Evolutionary conservation across 2,329 filamentous ascomycete genomes (phyloP).

Genomic region (Fusarium decemcellulare): DNA sequence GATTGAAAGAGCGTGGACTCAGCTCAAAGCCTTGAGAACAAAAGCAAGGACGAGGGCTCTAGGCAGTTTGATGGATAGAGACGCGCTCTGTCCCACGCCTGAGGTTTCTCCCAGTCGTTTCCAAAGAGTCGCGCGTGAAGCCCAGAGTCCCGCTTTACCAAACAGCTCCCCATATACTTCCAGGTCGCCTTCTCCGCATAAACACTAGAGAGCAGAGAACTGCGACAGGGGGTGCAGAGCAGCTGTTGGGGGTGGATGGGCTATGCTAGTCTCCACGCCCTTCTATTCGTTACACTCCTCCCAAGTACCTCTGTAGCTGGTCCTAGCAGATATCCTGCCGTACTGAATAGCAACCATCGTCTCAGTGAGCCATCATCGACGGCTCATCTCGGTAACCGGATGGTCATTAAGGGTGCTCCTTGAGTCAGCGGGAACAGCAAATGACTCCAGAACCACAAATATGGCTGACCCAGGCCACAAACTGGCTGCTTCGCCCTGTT

Average conservation of each 20-base stretch:
- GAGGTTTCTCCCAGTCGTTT: conserved; percentile 36
- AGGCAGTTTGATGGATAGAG: conserved; percentile 38
- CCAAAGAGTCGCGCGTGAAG: conserved; percentile 32
- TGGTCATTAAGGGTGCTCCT: background rate
- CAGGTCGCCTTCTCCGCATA: conserved; percentile 40
- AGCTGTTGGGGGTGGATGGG: conserved; percentile 35
- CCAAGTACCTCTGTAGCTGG: conserved; percentile 34
- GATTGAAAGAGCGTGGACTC: conserved; percentile 23
- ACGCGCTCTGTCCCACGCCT: conserved; percentile 40
- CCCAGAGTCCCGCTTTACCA: conserved; percentile 42
- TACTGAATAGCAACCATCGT: conserved; percentile 20
- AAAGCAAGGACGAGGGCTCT: conserved; percentile 30
- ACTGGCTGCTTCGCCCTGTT: conserved; percentile 34
- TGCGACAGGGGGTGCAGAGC: conserved; percentile 40
- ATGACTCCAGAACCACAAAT: conserved; percentile 28
- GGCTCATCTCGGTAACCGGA: conserved; percentile 19
- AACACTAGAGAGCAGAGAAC: conserved; percentile 35
- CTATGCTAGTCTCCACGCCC: conserved; percentile 24
- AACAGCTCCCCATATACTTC: conserved; percentile 40
- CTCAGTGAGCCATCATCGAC: conserved; percentile 12
- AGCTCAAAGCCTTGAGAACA: conserved; percentile 27
- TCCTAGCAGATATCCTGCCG: conserved; percentile 26
- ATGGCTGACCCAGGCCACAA: conserved; percentile 22
- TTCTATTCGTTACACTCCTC: conserved; percentile 46
- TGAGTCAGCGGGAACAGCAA: conserved; percentile 14